These are phyloP conservation scores for Kluyveromyces nonfermentans DNA, from an alignment of 805 yeast species.

Conservation along the genomic window DNA sequence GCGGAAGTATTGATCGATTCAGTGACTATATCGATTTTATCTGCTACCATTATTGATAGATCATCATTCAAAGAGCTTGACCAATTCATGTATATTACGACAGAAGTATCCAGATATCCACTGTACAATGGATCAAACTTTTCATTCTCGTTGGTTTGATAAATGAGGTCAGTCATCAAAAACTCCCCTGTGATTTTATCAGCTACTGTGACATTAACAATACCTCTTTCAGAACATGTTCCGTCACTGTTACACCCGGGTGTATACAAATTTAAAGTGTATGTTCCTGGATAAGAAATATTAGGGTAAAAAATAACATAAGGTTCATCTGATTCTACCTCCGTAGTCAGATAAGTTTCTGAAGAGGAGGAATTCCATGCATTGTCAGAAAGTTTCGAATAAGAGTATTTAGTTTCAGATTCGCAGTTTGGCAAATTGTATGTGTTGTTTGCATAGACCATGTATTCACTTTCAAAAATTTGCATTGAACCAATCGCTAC, in stretches of 20 bases:
- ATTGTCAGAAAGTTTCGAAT: conserved; percentile 23
- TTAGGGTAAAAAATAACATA: conserved; percentile 52
- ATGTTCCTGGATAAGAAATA: conserved; percentile 63
- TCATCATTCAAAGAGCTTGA: conserved; percentile 24
- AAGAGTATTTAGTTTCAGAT: conserved; percentile 13
- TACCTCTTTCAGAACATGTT: conserved; percentile 64
- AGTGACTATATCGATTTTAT: conserved; percentile 45
- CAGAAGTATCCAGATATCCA: conserved; percentile 52
- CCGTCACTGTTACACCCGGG: conserved; percentile 74
- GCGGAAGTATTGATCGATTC: conserved; percentile 35
- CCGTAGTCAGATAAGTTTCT: conserved; percentile 22
- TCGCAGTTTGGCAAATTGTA: conserved; percentile 61
- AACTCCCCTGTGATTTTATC: conserved; percentile 33
- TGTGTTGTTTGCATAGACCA: conserved; percentile 65
- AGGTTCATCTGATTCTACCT: conserved; percentile 31
- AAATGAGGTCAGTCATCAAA: conserved; percentile 37
- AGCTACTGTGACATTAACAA: conserved; percentile 62
- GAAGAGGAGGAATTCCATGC: conserved; percentile 17
- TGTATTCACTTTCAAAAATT: conserved; percentile 45
- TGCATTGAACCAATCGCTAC: conserved; percentile 70
- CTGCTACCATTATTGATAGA: conserved; percentile 58
- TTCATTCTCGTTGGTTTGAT: conserved; percentile 69
- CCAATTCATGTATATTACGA: conserved; percentile 37
- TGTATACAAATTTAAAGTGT: conserved; percentile 63
- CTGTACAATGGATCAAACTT: conserved; percentile 72